Evolutionary conservation across 1,139 yeast species (phyloP), one percentile per base, ranked within the genome.

Genomic region (Maudiozyma humilis): DNA sequence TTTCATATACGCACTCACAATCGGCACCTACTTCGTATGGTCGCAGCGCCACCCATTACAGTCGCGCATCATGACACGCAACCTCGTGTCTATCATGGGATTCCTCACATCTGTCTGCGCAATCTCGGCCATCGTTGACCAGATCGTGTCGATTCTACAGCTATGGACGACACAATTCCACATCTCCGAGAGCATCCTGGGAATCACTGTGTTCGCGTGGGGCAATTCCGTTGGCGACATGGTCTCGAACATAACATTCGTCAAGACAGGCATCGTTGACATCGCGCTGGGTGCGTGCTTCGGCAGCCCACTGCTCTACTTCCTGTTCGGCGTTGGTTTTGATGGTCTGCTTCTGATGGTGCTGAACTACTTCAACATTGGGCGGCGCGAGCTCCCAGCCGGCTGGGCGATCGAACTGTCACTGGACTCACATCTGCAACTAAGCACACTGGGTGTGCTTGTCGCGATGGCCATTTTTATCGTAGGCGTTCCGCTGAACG

Each of bases 241-340:
- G 43, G 79, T 89, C 1, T 83, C 96, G 0, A 88, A 91, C 56
- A 69, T 82, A 41, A 84, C 95, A 0, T 79, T 91, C 42, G 91
- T 96, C 0, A 71, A 69, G 49, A 78, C 86, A 78, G 96, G 96
- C 0, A 82, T 80, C 68, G 89, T 96, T 0, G 73, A 84, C 49
- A 86, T 89, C 91, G 96, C 97, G 0, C 71, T 91, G 35, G 84
- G 94, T 13, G 96, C 97, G 0, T 89, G 96, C 58, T 85, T 88
- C 63, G 97, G 96, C 1, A 93, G 96, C 1, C 97, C 97, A 0
- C 66, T 89, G 55, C 58, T 81, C 40, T 80, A 79, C 50, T 68
- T 81, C 33, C 60, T 81, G 4, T 62, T 79, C 4, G 88, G 88
- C 1, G 65, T 81, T 20, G 86, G 87, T 1, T 64, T 82, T 6